Conservation (phyloP, 2,329 filamentous ascomycete genomes). For the Fusarium napiforme region DNA sequence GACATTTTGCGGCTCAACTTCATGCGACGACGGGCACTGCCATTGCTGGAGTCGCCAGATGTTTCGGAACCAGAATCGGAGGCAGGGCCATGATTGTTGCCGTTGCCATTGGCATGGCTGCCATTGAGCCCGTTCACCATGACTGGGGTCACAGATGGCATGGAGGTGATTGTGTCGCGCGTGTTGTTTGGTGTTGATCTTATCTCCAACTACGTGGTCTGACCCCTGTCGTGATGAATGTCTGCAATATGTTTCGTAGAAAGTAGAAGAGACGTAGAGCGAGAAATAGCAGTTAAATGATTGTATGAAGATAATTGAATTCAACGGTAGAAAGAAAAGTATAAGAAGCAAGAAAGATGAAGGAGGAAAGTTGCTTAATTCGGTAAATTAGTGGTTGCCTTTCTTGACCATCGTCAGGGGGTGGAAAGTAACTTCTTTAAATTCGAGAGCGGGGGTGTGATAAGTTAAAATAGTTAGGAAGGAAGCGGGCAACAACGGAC, state of each 20-base stretch:
- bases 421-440: slow-evolving; percentile 27
- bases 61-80: slow-evolving; percentile 42
- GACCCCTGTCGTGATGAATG: slow-evolving; percentile 15
- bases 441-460: slow-evolving; percentile 38
- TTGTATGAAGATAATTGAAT: slow-evolving; percentile 9
- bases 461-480: slow-evolving; percentile 27
- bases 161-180: slow-evolving; percentile 25
- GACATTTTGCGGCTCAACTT: slow-evolving; percentile 67
- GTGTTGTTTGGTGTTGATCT: slow-evolving; percentile 25
- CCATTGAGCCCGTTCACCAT: slow-evolving; percentile 43
- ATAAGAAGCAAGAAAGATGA: slow-evolving; percentile 9
- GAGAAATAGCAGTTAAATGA: neutral
- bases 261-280: neutral
- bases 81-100: slow-evolving; percentile 24
- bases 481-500: slow-evolving; percentile 16
- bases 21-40: slow-evolving; percentile 50
- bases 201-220: slow-evolving; percentile 16
- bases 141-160: slow-evolving; percentile 36
- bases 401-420: slow-evolving; percentile 34
- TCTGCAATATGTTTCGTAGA: slow-evolving; percentile 6
- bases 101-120: slow-evolving; percentile 24
- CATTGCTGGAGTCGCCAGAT: slow-evolving; percentile 47
- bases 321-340: neutral
- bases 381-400: slow-evolving; percentile 36
- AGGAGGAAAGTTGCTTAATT: slow-evolving; percentile 22